Evolutionary conservation across 352 stramenopile species (phyloP), one percentile per base, ranked within the genome.

Genomic region (Phytophthora vignae): DNA sequence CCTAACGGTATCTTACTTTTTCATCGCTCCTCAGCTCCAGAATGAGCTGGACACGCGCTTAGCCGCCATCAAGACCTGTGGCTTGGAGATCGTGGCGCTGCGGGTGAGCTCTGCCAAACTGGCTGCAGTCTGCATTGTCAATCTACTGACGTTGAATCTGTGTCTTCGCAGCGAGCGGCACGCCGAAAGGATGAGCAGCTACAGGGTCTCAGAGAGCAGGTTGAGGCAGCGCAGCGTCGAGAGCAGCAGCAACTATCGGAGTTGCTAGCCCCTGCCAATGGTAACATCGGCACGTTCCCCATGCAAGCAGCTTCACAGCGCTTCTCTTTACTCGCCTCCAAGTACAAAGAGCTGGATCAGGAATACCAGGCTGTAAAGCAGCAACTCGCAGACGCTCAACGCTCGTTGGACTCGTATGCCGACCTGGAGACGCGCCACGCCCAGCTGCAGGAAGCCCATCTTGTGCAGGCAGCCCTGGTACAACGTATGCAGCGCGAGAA

Each of bases 401-500:
- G 54, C 4, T 67, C 77, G 4, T 55, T 83, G 3, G 54, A 17
- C n/a, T 68, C 57, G 21, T 75, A 73, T n/a, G 65, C 71, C n/a
- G 72, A 81, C 15, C 58, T 93, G 8, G 82, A 93, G 74, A 57
- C 50, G 6, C 82, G 78, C 9, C 83, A 91, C 49, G 33, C 56
- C 2, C 83, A 91, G 48, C 74, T 96, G 48, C 83, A 94, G 75
- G 79, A 90, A 54, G 89, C 89, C 15, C 87, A 96, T 60, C 44
- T 92, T 33, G 76, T 82, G 9, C 89, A 95, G 63, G 76, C 88
- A 21, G 77, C 76, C 21, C 79, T 92, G 11, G 69, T 94, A 4
- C 86, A 96, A 67, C 80, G 78, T 2, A 63, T 94, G 42, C 88
- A 94, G 67, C 78, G 83, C 10, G 87, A 93, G 58, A 91, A 87